Conservation (phyloP, 306 rosid species). For the Argentina anserina region DNA sequence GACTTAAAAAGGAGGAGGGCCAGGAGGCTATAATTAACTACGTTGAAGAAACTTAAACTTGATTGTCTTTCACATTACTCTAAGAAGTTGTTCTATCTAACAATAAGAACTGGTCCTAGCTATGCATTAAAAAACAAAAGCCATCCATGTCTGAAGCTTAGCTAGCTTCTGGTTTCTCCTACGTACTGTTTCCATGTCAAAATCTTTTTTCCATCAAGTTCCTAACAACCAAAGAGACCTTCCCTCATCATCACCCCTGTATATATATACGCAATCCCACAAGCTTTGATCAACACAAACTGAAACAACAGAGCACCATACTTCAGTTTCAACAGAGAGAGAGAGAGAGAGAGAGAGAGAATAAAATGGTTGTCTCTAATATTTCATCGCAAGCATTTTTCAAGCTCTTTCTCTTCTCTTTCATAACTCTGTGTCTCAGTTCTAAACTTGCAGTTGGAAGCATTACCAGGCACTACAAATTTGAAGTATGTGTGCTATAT, state of each 20-base stretch:
- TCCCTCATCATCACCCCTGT: slow-evolving; percentile 6
- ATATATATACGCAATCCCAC: slow-evolving; percentile 15
- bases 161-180: slow-evolving; percentile 4
- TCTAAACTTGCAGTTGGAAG: slow-evolving; percentile 39
- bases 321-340: background rate
- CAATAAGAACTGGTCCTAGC: slow-evolving; percentile 27
- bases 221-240: slow-evolving; percentile 24
- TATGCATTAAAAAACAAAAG: background rate
- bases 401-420: slow-evolving; percentile 25
- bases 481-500: slow-evolving; percentile 46
- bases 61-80: slow-evolving; percentile 8
- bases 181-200: slow-evolving; percentile 21
- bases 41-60: background rate
- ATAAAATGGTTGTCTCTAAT: slow-evolving; percentile 34
- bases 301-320: background rate
- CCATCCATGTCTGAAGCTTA: background rate
- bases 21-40: background rate
- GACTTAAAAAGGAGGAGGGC: background rate
- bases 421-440: slow-evolving; percentile 18
- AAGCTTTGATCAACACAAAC: background rate
- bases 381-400: slow-evolving; percentile 7
- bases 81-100: slow-evolving; percentile 26
- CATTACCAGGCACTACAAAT: slow-evolving; percentile 55
- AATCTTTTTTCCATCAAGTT: slow-evolving; percentile 2
- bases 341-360: background rate